Evolutionary conservation across 352 stramenopile species (phyloP), one percentile per base, ranked within the genome.

Genomic region (Pythium sp.): DNA sequence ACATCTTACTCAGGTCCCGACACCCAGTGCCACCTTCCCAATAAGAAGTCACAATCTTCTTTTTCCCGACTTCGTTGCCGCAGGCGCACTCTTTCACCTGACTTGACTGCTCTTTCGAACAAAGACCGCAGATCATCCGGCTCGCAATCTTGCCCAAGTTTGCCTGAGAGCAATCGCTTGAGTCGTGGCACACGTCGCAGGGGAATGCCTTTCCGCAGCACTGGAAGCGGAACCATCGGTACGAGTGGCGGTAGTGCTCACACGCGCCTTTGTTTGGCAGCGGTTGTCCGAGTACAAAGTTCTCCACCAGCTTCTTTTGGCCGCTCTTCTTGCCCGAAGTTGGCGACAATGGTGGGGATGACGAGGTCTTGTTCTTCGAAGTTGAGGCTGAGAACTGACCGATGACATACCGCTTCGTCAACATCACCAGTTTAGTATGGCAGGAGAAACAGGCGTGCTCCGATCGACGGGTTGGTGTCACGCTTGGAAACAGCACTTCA

Each of bases 221-320:
- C 63, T 93, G 87, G 69, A 95, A 95, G 24, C 86, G 80, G 70
- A 95, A 93, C 87, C 87, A 95, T 5, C 87, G 86, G 18, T 81
- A 68, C 49, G 87, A 95, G 64, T 92, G 81, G 58, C 84, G 84
- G 67, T 94, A 95, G 71, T 95, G 87, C 18, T 90, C 78, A 34
- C 87, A 95, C 38, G 64, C 72, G 58, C 87, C 87, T 49, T 91
- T 88, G 56, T 77, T 77, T 26, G 87, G 87, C 65, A 95, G 61
- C 20, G 86, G 83, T 56, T 92, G 79, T 28, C 87, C 87, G 28
- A 91, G 57, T 8, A 87, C 73, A 60, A 92, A 87, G 24, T 72
- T 89, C 47, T 91, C 79, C 14, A 80, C 46, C 18, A 75, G 43
- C 22, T 75, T 72, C 36, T 79, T 81, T 26, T 59, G 32, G 61